Base-by-base conservation (phyloP, 176 grass and related monocot genomes). In the Canna indica region DNA sequence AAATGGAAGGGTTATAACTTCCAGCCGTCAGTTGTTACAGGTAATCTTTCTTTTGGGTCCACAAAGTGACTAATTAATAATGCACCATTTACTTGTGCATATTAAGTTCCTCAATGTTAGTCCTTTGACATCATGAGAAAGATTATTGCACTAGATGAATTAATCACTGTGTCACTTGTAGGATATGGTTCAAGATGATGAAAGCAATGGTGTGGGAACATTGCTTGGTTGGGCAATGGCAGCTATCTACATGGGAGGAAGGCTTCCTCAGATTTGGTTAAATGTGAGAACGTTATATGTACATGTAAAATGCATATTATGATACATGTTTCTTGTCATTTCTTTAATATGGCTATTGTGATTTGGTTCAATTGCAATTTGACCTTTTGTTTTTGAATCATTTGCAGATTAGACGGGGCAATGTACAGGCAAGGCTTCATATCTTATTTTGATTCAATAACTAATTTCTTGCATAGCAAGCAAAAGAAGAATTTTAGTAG, bases 381-480 rank as follows among this genome's bases (percentile, higher is more conserved):
- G 39, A 45, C 39, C 7, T 8, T 4, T 36, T 63, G 26, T 70
- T 38, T 56, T 71, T 63, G 57, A 52, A 59, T 69, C 28, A 30
- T 76, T 35, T 93, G 82, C 94, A 99, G 94, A 99, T 99, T 73
- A 84, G 81, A 93, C 87, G 89, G 83, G 94, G 94, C 56, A 82
- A 88, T 35, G 75, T 63, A 16, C 86, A 99, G 94, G 94, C 54
- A 90, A 87, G 86, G 81, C 70, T 38, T 52, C 70, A 52, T 52
- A 39, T 52, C 18, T 52, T 52, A 20, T 52, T 16, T 18, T 52
- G 13, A 4, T 16, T 52, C 18, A 39, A 39, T 39, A 39, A 8
- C 36, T 8, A 39, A 39, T 39, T 39, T 8, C n/a, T n/a, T n/a
- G n/a, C n/a, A n/a, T n/a, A n/a, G n/a, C n/a, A n/a, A n/a, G n/a